Evolutionary conservation across 208 protist species (phyloP).

Genomic region (Acanthamoeba royreba): DNA sequence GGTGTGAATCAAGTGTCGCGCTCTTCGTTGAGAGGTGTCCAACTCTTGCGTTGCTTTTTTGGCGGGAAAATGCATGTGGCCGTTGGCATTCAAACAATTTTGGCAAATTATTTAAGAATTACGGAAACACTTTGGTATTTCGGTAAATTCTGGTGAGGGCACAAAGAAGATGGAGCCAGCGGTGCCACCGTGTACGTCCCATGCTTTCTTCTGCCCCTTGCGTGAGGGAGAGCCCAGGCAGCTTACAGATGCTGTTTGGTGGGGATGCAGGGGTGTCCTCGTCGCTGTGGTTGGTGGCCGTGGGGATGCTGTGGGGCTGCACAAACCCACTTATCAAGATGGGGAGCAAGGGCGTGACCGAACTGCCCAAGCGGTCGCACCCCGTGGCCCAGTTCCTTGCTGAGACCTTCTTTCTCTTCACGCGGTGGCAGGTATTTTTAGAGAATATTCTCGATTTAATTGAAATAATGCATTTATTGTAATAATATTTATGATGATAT

Average conservation of each 20-base stretch:
- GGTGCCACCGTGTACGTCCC: neutral
- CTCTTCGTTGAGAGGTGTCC: no score
- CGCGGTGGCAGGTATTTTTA: neutral
- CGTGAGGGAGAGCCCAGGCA: neutral
- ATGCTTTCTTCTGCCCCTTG: neutral
- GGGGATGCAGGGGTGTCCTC: neutral
- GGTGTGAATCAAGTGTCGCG: neutral
- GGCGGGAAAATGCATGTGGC: neutral
- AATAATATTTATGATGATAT: neutral
- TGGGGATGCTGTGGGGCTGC: slow-evolving; percentile 42
- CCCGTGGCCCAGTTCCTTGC: neutral
- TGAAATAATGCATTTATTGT: neutral
- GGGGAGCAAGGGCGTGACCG: neutral
- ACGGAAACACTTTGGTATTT: neutral
- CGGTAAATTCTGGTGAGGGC: neutral
- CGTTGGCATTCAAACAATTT: neutral
- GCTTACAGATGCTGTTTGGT: no score
- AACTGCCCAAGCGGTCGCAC: neutral
- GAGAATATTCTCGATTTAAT: neutral
- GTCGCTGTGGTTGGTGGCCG: neutral
- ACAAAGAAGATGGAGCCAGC: neutral
- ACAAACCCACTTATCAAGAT: slow-evolving; percentile 41
- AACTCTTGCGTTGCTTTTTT: neutral
- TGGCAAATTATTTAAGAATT: no score
- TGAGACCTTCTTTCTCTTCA: slow-evolving; percentile 21